Evolutionary conservation across 2,329 filamentous ascomycete genomes (phyloP).

Genomic region (Beauveria medogensis): DNA sequence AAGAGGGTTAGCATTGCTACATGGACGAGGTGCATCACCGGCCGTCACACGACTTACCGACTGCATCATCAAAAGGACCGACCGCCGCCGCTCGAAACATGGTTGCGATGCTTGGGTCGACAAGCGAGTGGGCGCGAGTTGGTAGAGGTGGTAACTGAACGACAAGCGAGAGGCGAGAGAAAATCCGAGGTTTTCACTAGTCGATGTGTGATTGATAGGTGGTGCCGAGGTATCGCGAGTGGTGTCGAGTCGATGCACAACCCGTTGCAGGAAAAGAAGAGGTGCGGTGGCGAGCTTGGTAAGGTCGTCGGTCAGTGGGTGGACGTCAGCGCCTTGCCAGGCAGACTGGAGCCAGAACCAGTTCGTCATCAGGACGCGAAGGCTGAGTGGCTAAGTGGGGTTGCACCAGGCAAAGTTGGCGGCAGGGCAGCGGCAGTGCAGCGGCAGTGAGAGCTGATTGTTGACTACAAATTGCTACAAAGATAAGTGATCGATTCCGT

Average conservation of each 20-base stretch:
- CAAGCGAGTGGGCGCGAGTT: background rate
- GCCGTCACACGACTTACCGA: conserved; percentile 38
- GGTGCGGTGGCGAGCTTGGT: conserved; percentile 11
- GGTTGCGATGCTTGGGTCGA: conserved; percentile 22
- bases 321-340: conserved; percentile 8
- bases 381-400: conserved; percentile 10
- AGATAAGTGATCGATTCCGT: too few relatives aligned
- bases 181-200: background rate
- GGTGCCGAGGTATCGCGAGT: background rate
- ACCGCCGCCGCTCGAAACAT: conserved; percentile 53
- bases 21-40: background rate
- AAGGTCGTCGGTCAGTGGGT: background rate
- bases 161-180: background rate
- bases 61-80: conserved; percentile 50
- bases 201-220: background rate
- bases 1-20: conserved; percentile 14
- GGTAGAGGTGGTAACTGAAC: background rate
- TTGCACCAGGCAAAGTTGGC: background rate
- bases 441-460: background rate
- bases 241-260: background rate
- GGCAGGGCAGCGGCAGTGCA: background rate
- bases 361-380: conserved; percentile 12
- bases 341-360: conserved; percentile 5
- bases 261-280: background rate
- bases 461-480: background rate